phyloP scores from a whole-genome alignment of 768 basidiomycete genomes.

The Brasilioporus rufonigricans region DNA sequence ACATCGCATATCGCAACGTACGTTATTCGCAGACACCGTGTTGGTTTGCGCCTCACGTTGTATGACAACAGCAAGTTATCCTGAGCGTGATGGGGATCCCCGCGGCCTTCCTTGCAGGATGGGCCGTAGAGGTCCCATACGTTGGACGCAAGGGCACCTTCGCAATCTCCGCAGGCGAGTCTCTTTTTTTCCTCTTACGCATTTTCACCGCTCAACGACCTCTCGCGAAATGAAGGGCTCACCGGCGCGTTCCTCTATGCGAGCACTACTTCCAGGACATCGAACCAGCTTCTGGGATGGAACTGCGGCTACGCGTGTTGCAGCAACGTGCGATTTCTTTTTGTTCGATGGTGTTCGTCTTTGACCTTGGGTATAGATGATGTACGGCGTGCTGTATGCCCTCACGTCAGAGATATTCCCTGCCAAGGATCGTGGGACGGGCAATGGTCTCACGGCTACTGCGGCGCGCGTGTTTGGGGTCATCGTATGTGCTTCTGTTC shows the following conservation, averaged over 20 bases:
- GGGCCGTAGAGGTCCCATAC: conserved; percentile 61
- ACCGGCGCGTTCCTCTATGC: conserved; percentile 75
- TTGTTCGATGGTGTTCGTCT: not conserved
- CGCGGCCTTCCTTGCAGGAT: conserved; percentile 69
- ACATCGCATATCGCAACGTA: conserved; percentile 74
- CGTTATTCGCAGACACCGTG: conserved; percentile 2
- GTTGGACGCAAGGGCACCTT: conserved; percentile 69
- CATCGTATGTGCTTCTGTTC: conserved; percentile 39
- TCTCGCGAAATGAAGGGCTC: conserved; percentile 51
- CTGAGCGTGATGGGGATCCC: conserved; percentile 67
- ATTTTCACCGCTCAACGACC: conserved; percentile 39
- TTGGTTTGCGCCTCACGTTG: not conserved
- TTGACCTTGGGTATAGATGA: conserved; percentile 40
- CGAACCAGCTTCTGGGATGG: conserved; percentile 70
- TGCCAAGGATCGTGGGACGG: conserved; percentile 70
- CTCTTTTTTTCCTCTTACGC: conserved; percentile 8
- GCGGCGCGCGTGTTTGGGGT: conserved; percentile 66
- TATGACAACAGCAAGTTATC: conserved; percentile 56
- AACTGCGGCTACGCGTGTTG: conserved; percentile 73
- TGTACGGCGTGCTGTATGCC: conserved; percentile 76
- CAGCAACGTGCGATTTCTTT: conserved; percentile 44
- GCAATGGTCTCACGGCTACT: conserved; percentile 61
- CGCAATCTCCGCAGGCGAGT: conserved; percentile 59
- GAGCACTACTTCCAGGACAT: conserved; percentile 70
- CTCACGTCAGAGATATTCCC: conserved; percentile 70